Conservation (phyloP, 352 stramenopile species). For the Pythium phragmitis region DNA sequence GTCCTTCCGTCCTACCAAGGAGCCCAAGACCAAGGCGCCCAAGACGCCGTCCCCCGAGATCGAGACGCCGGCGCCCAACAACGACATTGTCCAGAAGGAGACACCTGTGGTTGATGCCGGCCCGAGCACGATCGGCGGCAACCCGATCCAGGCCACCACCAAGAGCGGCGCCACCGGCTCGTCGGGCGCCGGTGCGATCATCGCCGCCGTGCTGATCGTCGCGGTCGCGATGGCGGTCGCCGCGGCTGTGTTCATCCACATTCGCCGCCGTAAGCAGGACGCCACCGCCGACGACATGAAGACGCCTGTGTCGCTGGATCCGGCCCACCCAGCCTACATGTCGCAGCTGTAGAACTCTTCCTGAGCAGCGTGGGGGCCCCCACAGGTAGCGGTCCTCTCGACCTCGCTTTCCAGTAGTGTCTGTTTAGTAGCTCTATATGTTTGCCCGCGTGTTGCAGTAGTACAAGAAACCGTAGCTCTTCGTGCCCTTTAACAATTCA, state of each 20-base stretch:
- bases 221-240: constrained; percentile 8
- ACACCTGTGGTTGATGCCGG: constrained; percentile 5
- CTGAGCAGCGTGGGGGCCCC: not conserved
- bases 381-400: not conserved
- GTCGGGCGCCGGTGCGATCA: constrained; percentile 10
- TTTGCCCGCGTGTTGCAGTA: not conserved
- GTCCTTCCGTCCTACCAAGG: constrained; percentile 1
- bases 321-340: constrained; percentile 13
- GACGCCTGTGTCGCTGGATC: constrained; percentile 11
- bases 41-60: not conserved
- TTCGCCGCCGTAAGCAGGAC: constrained; percentile 12
- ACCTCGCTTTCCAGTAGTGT: not conserved
- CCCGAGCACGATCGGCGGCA: constrained; percentile 7
- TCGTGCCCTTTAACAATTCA: not conserved
- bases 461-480: not conserved
- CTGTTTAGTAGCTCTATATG: not conserved
- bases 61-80: not conserved
- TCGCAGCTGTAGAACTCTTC: constrained; percentile 16
- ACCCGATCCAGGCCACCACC: constrained; percentile 6
- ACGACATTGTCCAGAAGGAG: constrained; percentile 2
- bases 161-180: constrained; percentile 4
- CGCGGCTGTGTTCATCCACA: constrained; percentile 7
- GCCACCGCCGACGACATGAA: constrained; percentile 16
- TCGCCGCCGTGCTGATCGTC: constrained; percentile 8
- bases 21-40: constrained; percentile 7